These are phyloP conservation scores for Gynandropsis gynandra DNA, from an alignment of 345 rosid genomes.

Conservation along the genomic window DNA sequence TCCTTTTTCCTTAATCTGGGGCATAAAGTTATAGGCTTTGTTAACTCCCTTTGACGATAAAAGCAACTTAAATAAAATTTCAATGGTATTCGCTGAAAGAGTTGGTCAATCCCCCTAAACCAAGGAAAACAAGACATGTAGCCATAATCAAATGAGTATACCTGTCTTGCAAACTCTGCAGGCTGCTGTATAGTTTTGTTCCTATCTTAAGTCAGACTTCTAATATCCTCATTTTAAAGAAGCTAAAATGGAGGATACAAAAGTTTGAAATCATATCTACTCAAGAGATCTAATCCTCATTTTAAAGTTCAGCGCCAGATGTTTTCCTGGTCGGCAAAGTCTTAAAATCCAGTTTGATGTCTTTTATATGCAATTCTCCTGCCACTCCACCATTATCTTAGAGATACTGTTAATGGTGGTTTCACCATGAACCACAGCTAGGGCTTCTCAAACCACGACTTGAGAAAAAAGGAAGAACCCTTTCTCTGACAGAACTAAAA, in stretches of 20 bases:
- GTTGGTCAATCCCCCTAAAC: neutral
- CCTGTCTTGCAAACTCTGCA: neutral
- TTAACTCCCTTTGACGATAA: neutral
- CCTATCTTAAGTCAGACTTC: neutral
- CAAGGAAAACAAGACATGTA: neutral
- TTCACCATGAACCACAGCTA: too few species aligned
- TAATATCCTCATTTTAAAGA: neutral
- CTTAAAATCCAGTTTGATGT: too few species aligned
- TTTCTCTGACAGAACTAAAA: too few species aligned
- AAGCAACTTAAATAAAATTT: neutral
- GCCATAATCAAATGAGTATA: neutral
- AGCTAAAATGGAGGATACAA: neutral
- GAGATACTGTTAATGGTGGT: too few species aligned
- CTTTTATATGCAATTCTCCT: too few species aligned
- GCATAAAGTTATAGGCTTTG: conserved; percentile 11
- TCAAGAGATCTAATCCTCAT: neutral
- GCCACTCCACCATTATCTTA: too few species aligned
- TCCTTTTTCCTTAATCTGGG: conserved; percentile 53
- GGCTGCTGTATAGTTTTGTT: neutral
- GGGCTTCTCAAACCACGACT: too few species aligned
- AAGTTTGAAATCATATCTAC: neutral
- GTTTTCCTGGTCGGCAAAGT: too few species aligned
- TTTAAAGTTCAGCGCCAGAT: neutral
- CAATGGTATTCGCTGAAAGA: neutral
- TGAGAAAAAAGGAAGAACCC: too few species aligned